Percentiles rank a stretch among this genome's conserved stretches.
Conservation (phyloP, 129 eudicot genomes). For the Pulicaria dysenterica region DNA sequence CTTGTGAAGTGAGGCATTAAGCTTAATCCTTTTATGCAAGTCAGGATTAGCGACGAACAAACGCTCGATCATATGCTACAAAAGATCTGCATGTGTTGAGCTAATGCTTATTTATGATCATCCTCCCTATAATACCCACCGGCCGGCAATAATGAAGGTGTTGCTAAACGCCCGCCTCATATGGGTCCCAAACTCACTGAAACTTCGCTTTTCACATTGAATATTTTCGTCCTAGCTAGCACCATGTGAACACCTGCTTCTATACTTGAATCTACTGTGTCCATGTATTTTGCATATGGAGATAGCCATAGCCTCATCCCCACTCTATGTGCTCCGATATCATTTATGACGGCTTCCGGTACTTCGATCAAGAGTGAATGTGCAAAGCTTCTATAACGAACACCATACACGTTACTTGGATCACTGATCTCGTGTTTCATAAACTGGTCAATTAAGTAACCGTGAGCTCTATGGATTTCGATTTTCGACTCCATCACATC, state of each 20-base stretch:
- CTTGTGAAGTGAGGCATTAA: conserved; percentile 36
- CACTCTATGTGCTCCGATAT: conserved; percentile 39
- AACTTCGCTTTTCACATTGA: conserved; percentile 5
- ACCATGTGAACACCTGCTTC: conserved; percentile 40
- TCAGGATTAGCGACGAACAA: conserved; percentile 47
- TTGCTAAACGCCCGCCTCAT: conserved; percentile 33
- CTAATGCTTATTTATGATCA: conserved; percentile 31
- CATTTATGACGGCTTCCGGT: conserved; percentile 24
- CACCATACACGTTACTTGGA: conserved; percentile 43
- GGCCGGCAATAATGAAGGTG: conserved; percentile 36
- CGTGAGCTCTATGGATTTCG: conserved; percentile 48
- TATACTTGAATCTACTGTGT: conserved; percentile 39
- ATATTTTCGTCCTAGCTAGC: conserved; percentile 21
- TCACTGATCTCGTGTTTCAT: conserved; percentile 43
- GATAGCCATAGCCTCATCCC: conserved; percentile 46
- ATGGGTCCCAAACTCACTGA: conserved; percentile 30
- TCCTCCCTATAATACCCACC: conserved; percentile 40
- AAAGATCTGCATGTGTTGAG: conserved; percentile 34
- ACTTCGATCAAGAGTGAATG: conserved; percentile 33
- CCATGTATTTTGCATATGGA: conserved; percentile 33
- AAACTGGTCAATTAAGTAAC: conserved; percentile 48
- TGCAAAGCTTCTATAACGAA: conserved; percentile 44
- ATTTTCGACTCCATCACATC: conserved; percentile 51
- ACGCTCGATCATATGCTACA: conserved; percentile 43
- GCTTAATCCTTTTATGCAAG: conserved; percentile 38